Evolutionary conservation across 164 flowering plant species (phyloP).

Genomic region (Cinnamomum chago): DNA sequence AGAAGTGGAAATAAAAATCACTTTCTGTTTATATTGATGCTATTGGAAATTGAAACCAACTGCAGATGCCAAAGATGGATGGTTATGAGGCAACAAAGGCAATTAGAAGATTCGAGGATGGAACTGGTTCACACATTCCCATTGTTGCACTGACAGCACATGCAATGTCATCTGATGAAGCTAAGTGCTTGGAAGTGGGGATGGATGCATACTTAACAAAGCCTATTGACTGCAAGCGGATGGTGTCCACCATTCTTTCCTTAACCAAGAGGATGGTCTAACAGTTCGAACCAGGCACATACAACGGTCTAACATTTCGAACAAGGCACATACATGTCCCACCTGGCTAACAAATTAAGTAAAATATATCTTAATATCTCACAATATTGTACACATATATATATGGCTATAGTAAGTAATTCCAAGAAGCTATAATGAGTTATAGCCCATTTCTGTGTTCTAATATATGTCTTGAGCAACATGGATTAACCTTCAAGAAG

Average conservation of each 20-base stretch:
- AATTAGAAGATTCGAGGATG: conserved; percentile 68
- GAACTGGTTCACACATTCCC: conserved; percentile 63
- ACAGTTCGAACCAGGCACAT: background rate
- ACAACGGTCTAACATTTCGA: too few species aligned
- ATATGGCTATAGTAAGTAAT: background rate
- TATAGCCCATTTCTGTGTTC: too few species aligned
- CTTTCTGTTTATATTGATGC: background rate
- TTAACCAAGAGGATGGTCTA: conserved; percentile 21
- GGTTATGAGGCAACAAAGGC: conserved; percentile 95
- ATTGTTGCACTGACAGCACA: conserved; percentile 97
- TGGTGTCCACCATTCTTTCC: conserved; percentile 87
- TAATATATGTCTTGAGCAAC: too few species aligned
- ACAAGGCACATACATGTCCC: background rate
- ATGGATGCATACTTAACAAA: conserved; percentile 97
- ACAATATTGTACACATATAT: background rate
- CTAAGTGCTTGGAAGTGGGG: conserved; percentile 94
- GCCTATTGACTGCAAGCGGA: conserved; percentile 81
- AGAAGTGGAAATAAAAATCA: too few species aligned
- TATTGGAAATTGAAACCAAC: background rate
- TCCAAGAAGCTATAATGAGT: too few species aligned
- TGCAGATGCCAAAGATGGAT: conserved; percentile 99
- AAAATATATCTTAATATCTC: background rate
- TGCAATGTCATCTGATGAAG: conserved; percentile 97
- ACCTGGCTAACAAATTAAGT: background rate
- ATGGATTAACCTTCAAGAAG: too few species aligned